These are phyloP conservation scores for Fusarium sp. DNA, from an alignment of 2,329 filamentous ascomycete genomes.

Conservation along the genomic window DNA sequence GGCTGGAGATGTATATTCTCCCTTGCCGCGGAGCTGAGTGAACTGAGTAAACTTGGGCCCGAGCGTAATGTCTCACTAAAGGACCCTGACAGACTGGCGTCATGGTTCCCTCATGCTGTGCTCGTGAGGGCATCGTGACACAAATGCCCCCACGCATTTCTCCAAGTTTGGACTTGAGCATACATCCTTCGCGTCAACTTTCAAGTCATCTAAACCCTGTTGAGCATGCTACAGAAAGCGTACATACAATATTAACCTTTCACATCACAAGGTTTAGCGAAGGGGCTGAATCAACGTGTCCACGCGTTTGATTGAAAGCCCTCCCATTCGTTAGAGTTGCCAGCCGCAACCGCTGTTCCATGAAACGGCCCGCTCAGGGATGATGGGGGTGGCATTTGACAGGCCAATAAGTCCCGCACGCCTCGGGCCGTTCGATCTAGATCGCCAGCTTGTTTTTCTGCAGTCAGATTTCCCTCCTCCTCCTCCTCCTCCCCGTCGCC, in stretches of 20 bases:
- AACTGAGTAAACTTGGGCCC: neutral
- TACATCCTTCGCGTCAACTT: neutral
- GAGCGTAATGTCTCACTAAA: neutral
- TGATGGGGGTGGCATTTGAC: neutral
- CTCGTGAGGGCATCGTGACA: neutral
- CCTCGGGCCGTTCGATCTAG: slow-evolving; percentile 19
- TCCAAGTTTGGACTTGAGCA: neutral
- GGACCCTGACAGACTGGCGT: neutral
- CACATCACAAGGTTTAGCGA: neutral
- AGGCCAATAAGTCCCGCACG: neutral
- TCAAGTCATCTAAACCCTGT: neutral
- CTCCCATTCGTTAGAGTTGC: neutral
- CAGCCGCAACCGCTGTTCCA: neutral
- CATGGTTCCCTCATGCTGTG: neutral
- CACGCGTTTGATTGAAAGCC: neutral
- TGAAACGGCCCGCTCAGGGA: neutral
- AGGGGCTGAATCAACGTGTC: neutral
- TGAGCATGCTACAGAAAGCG: neutral
- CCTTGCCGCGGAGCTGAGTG: neutral
- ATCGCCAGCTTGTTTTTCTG: neutral
- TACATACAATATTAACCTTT: neutral
- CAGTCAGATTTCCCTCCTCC: neutral
- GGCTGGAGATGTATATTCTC: neutral
- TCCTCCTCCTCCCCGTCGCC: neutral
- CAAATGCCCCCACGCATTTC: neutral